Evolutionary conservation across 371 early-diverging fungal species (phyloP).

Genomic region (Coemansia sp.): DNA sequence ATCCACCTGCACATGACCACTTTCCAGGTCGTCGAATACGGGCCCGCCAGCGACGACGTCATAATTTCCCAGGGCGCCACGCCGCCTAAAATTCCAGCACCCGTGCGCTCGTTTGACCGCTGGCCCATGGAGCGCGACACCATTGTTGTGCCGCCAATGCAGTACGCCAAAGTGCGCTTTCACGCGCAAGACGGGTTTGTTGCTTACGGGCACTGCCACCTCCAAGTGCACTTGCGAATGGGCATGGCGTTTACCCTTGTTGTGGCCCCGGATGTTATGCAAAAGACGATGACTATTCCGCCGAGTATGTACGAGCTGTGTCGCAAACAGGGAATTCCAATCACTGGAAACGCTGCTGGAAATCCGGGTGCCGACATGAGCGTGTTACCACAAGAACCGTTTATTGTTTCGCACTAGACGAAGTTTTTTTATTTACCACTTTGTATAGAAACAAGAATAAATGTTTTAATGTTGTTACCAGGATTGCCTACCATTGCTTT

Average conservation of each 20-base stretch:
- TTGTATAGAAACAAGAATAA: neutral
- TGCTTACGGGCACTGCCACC: slow-evolving; percentile 78
- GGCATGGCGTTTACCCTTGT: slow-evolving; percentile 62
- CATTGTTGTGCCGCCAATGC: slow-evolving; percentile 55
- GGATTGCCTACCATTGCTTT: too few relatives aligned
- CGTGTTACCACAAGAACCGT: slow-evolving; percentile 46
- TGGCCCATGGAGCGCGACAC: slow-evolving; percentile 66
- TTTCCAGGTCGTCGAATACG: slow-evolving; percentile 64
- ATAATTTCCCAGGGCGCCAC: neutral
- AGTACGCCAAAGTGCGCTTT: slow-evolving; percentile 65
- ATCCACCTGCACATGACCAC: slow-evolving; percentile 79
- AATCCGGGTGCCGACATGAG: slow-evolving; percentile 57
- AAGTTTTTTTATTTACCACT: neutral
- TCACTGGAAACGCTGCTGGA: slow-evolving; percentile 68
- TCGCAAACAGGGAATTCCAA: slow-evolving; percentile 53
- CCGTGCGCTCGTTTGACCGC: neutral
- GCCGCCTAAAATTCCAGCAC: neutral
- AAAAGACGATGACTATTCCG: slow-evolving; percentile 3
- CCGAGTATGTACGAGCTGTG: slow-evolving; percentile 53
- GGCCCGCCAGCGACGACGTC: neutral
- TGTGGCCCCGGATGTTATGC: slow-evolving; percentile 61
- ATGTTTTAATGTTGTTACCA: too few relatives aligned
- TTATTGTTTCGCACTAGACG: neutral
- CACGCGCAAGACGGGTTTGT: slow-evolving; percentile 72
- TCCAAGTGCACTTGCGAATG: slow-evolving; percentile 70